These are phyloP conservation scores for Penicillium sumatraense DNA, from an alignment of 2,329 filamentous ascomycete species.

Conservation along the genomic window DNA sequence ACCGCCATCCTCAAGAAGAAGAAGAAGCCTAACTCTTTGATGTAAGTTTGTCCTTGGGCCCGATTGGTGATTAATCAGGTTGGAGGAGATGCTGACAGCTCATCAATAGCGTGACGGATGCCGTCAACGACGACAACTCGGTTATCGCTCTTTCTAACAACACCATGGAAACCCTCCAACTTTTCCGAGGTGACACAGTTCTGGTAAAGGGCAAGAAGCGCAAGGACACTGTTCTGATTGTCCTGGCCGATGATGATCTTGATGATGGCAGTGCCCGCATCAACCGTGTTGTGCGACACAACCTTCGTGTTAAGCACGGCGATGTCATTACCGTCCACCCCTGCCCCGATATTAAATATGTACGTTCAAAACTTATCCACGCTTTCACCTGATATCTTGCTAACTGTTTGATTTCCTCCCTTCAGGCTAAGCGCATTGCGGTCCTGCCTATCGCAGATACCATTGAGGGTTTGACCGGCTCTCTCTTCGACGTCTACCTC, in stretches of 20 bases:
- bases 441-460: constrained; percentile 98
- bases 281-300: constrained; percentile 98
- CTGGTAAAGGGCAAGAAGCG: constrained; percentile 99
- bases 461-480: constrained; percentile 95
- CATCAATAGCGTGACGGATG: constrained; percentile 83
- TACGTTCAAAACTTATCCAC: constrained; percentile 55
- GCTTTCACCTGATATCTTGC: constrained; percentile 9
- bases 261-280: constrained; percentile 97
- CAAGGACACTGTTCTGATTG: constrained; percentile 98
- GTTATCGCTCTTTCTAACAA: constrained; percentile 98
- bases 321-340: constrained; percentile 97
- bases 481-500: constrained; percentile 98
- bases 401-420: constrained; percentile 23
- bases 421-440: constrained; percentile 94
- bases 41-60: constrained; percentile 62
- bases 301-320: constrained; percentile 96
- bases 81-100: constrained; percentile 27
- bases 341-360: constrained; percentile 99
- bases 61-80: constrained; percentile 3
- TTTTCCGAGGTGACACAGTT: constrained; percentile 98
- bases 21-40: constrained; percentile 99
- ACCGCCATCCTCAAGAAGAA: constrained; percentile 99
- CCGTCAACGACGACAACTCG: constrained; percentile 99
- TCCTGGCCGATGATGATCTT: constrained; percentile 94
- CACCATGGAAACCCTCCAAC: constrained; percentile 97